Conservation (phyloP, 2,329 filamentous ascomycete species). For the Penicillium sp. region DNA sequence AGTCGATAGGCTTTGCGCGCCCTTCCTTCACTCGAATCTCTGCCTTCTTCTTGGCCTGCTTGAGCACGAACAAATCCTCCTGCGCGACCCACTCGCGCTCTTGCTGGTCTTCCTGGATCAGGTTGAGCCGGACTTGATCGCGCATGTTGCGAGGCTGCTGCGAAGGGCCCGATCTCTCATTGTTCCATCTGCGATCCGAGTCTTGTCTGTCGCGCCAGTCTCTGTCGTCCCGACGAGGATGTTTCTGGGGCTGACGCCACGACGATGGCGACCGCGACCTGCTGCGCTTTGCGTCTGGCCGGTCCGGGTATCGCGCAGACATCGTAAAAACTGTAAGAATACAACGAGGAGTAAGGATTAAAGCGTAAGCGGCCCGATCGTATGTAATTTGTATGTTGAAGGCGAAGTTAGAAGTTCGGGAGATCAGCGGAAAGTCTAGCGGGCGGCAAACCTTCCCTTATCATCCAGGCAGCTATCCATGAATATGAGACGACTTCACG, state of each 20-base stretch:
- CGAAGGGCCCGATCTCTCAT: conserved; percentile 17
- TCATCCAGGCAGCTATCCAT: conserved; percentile 5
- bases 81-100: conserved; percentile 78
- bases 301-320: conserved; percentile 29
- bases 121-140: conserved; percentile 42
- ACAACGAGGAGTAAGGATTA: background rate
- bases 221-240: conserved; percentile 28
- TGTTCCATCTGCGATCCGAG: conserved; percentile 15
- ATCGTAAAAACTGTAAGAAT: conserved; percentile 14
- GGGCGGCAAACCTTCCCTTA: conserved; percentile 20
- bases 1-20: conserved; percentile 85
- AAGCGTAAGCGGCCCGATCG: background rate
- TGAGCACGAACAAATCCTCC: conserved; percentile 90
- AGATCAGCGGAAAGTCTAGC: conserved; percentile 19
- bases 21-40: conserved; percentile 87
- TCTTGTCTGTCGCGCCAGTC: conserved; percentile 23
- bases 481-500: background rate
- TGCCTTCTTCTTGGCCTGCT: conserved; percentile 96
- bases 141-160: conserved; percentile 30
- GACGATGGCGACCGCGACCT: conserved; percentile 37
- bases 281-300: conserved; percentile 32
- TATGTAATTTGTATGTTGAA: conserved; percentile 2
- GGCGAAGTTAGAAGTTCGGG: conserved; percentile 15
- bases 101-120: conserved; percentile 66
- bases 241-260: conserved; percentile 32